Base-by-base conservation (phyloP, 2,329 filamentous ascomycete genomes). In the Tolypocladium paradoxum region DNA sequence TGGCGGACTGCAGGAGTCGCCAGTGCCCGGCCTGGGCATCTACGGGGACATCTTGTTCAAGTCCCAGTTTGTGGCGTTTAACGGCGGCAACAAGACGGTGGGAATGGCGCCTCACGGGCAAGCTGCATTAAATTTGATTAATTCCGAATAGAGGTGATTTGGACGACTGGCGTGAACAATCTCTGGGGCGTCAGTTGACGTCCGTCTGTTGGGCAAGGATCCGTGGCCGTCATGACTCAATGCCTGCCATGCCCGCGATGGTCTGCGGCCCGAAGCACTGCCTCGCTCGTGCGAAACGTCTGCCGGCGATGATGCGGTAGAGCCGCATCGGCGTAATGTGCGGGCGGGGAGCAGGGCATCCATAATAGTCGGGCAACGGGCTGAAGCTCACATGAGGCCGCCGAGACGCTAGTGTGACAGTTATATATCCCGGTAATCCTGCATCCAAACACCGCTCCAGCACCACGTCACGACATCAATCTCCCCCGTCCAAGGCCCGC, bases 1-100 rank as follows among this genome's bases (percentile, higher is more conserved):
- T 59, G 85, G 84, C 55, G 84, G 83, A 59, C 69, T 88, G 20
- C 85, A 88, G 70, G 74, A 77, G 34, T 80, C 78, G 48, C 72
- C 75, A 1, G 70, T 71, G 0, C 57, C 57, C 16, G 68, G 71
- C 31, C 66, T 85, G 37, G 79, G 83, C 67, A 83, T 89, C 63
- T 82, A 78, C 61, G 79, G 80, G 20, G 79, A 82, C 61, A 76
- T 82, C 60, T 76, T 83, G 63, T 82, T 83, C 71, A 82, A 82
- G 70, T 78, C 76, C 34, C 76, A 81, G 62, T 81, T 80, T 59
- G 76, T 82, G 27, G 78, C 72, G 18, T 82, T 82, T 62, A 76
- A 81, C 63, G 74, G 70, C 35, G 78, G 76, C 46, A 79, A 81
- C 67, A 77, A 74, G 63, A 71, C 73, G 3, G 63, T 82, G 34